Base-by-base conservation (phyloP, 1,139 yeast species). In the Suhomyces wounanorum region DNA sequence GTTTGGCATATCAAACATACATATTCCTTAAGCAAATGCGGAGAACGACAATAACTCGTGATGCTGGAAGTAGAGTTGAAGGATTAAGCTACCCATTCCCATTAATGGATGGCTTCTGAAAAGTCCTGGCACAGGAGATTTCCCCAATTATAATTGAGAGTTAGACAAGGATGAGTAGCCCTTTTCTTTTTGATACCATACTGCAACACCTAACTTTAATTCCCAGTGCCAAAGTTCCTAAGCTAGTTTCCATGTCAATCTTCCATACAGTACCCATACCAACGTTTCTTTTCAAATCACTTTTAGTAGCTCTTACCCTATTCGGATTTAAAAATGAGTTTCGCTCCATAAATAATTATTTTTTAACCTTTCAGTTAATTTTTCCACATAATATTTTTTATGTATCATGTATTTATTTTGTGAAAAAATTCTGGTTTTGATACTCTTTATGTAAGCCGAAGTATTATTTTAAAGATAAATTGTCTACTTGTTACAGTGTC, bases 401-500 rank as follows among this genome's bases (percentile, higher is more conserved):
- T 37, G 49, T 33, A 31, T 16, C 26, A 37, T 35, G 36, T 25
- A 30, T 39, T 41, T 50, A 47, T 50, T 44, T 47, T 47, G 30
- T 39, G 35, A 33, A 40, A 21, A 37, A 30, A n/a, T 28, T 45
- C 11, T 31, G 52, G 47, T 42, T 44, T 17, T 43, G 45, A 44
- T 44, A 42, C 31, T 26, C 45, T 48, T 43, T 45, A 46, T 47
- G 51, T 50, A 47, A 43, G 42, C 50, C 45, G 42, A 47, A 46
- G 50, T 44, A 50, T 50, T 50, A 47, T 39, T 42, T 47, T 40
- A 43, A 28, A 40, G 48, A 47, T 50, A 47, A 47, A 42, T 44
- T 50, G 50, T 50, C 50, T 47, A 44, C 41, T 45, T 47, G 49
- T 50, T 44, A 50, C 49, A 40, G 39, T 42, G 40, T 38, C 49